phyloP scores from a whole-genome alignment of 805 yeast species.

The Yarrowia sp. region DNA sequence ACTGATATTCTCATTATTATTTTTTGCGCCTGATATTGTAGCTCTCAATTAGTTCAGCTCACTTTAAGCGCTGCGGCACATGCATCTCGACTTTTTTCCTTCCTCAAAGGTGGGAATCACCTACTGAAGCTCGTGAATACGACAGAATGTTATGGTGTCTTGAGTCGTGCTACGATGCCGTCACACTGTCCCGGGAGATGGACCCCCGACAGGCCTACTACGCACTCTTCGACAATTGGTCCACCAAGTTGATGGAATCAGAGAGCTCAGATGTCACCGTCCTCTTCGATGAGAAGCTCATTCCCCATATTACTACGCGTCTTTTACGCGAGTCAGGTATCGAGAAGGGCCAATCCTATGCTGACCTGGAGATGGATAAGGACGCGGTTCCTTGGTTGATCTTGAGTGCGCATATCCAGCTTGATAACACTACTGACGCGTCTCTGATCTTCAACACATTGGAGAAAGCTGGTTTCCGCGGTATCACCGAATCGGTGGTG shows the following conservation, averaged over 20 bases:
- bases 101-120: not conserved
- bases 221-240: not conserved
- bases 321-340: too few species aligned
- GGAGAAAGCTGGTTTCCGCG: not conserved
- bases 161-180: not conserved
- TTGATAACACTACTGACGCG: not conserved
- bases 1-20: too few species aligned
- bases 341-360: too few species aligned
- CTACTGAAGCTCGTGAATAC: not conserved
- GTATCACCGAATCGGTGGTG: not conserved
- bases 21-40: too few species aligned
- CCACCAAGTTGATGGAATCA: not conserved
- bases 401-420: not conserved
- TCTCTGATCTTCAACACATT: not conserved
- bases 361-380: too few species aligned
- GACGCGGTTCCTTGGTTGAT: not conserved
- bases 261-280: not conserved
- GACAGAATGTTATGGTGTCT: not conserved
- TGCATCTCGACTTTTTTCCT: not conserved
- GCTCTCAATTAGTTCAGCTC: too few species aligned
- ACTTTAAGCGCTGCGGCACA: not conserved
- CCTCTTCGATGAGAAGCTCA: not conserved
- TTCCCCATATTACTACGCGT: not conserved
- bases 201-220: not conserved
- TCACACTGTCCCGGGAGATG: not conserved